Conservation (phyloP, 495 filamentous ascomycete species). For the Jackrogersella multiformis region DNA sequence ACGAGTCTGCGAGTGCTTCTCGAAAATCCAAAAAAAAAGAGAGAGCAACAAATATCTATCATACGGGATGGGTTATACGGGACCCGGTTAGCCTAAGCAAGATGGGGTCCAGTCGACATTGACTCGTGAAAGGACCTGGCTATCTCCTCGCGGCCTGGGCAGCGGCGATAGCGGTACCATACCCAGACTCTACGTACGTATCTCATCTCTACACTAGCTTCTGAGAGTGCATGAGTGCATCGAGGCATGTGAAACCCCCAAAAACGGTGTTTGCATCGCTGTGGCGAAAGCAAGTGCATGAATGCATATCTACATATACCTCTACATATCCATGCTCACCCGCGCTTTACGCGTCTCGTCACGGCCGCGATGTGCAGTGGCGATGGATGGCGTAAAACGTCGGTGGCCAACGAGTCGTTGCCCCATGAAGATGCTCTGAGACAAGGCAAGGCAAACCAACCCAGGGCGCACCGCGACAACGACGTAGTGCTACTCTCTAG, state of each 20-base stretch:
- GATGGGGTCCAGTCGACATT: conserved; percentile 12
- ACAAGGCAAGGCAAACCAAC: not conserved
- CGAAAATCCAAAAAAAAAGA: not conserved
- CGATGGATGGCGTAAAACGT: conserved; percentile 18
- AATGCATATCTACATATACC: not conserved
- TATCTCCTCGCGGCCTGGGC: not conserved
- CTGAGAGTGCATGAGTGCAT: not conserved
- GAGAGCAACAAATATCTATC: too few relatives aligned
- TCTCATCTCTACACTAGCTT: not conserved
- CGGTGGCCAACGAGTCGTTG: conserved; percentile 6
- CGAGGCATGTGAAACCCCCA: conserved; percentile 30
- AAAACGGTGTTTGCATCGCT: not conserved
- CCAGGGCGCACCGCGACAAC: conserved; percentile 10
- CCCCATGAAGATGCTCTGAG: conserved; percentile 7
- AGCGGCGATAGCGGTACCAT: conserved; percentile 14
- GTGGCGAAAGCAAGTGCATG: conserved; percentile 23
- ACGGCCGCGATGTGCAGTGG: conserved; percentile 26
- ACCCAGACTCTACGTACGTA: not conserved
- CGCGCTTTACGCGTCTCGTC: conserved; percentile 11
- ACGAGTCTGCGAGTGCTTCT: too few relatives aligned
- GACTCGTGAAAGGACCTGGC: conserved; percentile 1
- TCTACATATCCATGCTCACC: not conserved
- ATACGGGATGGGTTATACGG: too few relatives aligned
- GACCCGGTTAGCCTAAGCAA: conserved; percentile 1
- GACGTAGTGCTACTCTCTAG: conserved; percentile 11